phyloP scores from a whole-genome alignment of 441 rosid genomes.

The Theobroma grandiflorum region DNA sequence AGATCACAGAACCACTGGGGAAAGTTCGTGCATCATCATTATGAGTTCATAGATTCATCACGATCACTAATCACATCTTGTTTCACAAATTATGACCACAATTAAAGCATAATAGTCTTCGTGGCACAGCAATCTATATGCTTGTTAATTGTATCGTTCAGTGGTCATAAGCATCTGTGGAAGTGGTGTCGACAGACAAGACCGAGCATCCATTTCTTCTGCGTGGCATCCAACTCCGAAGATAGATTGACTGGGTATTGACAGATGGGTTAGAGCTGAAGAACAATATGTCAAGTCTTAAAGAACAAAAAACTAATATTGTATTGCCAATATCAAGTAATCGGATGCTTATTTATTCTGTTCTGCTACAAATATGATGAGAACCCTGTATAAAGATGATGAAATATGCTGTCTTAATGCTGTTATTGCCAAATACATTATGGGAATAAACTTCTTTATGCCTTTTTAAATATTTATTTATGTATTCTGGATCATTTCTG shows the following conservation, averaged over 20 bases:
- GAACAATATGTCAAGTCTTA: slow-evolving; percentile 49
- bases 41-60: slow-evolving; percentile 19
- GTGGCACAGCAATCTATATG: background rate
- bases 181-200: slow-evolving; percentile 30
- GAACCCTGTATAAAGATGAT: background rate
- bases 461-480: background rate
- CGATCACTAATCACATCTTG: background rate
- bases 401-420: background rate
- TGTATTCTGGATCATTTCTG: slow-evolving; percentile 13
- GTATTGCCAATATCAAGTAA: background rate
- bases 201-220: slow-evolving; percentile 29
- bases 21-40: slow-evolving; percentile 12
- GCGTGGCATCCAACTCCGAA: slow-evolving; percentile 41
- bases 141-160: background rate
- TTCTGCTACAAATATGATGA: background rate
- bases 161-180: slow-evolving; percentile 27
- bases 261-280: background rate
- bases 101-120: background rate
- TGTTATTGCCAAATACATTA: background rate
- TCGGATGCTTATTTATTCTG: slow-evolving; percentile 26
- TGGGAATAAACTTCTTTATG: slow-evolving; percentile 16
- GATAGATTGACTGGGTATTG: background rate
- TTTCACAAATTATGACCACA: background rate
- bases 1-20: slow-evolving; percentile 14
- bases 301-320: background rate